Evolutionary conservation across 2,329 filamentous ascomycete species (phyloP), one percentile per base, ranked within the genome.

Genomic region (Bipolaris oryzae): DNA sequence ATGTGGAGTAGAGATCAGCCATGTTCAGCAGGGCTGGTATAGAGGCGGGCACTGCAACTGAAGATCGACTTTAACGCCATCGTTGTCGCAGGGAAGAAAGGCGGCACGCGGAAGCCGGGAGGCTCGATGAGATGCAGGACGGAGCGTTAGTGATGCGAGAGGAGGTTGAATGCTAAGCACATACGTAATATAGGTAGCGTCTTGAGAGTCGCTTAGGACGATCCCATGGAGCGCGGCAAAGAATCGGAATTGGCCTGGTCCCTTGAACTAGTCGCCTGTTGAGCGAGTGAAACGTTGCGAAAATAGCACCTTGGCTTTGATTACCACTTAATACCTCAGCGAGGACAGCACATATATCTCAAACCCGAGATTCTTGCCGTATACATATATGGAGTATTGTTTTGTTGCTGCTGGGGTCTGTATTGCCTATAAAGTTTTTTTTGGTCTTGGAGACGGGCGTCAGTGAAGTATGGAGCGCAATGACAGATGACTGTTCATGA

Each of bases 11-110:
- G 33, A 31, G 50, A 25, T 47, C 28, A 39, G 46, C 16, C 39
- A 47, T 48, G 45, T n/a, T 18, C 33, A 48, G 34, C 9, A 48
- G 7, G 33, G 34, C 23, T 21, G 34, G 43, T 51, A 31, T 48
- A 6, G 45, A 37, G 16, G 45, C 45, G 45, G 10, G 45, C 20
- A 34, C 18, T 28, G 20, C 34, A 37, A 28, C 5, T 34, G 34
- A 38, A 15, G 38, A 50, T 43, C 31, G 39, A 44, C 39, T 43
- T 21, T 51, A 21, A 34, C 48, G 39, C 31, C 20, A 35, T 51
- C 11, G 15, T 23, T 23, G 13, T 2, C 28, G 21, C 38, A 28
- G 33, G 25, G 18, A 11, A 16, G 20, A 45, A 15, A 21, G 45
- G 45, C 45, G 45, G 41, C 50, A 25, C 33, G 41, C 31, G 18